Base-by-base conservation (phyloP, 345 rosid genomes). In the Linum lewisii region DNA sequence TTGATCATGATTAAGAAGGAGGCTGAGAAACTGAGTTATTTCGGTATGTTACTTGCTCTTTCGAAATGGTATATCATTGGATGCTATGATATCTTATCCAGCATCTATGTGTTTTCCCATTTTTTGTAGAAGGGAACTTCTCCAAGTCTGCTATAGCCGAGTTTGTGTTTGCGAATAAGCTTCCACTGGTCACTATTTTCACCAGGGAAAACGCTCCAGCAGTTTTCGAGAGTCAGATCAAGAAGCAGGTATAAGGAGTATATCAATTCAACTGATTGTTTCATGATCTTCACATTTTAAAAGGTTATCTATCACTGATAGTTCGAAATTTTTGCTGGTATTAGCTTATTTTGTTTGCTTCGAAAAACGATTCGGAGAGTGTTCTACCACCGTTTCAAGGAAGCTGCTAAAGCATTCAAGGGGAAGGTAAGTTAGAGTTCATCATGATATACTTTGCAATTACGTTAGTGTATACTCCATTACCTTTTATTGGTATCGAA, bases 111-210 rank as follows among this genome's bases (percentile, higher is more conserved):
- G 24, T 11, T 42, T 44, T 47, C 24, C 32, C 19, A 10, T 24
- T 24, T 38, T 44, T 14, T 29, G 50, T 42, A 62, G 66, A 42
- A 24, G 66, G 72, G 10, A 57, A 58, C 7, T 62, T 62, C 63
- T 62, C 29, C 23, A 62, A 62, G 32, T 49, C 11, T 1, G 44
- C 45, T 2, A 57, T 62, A 21, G 57, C 72, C 9, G 42, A 68
- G 8, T 62, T 51, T 26, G 18, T 62, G 3, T 51, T 51, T 24
- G 26, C n/a, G 51, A 59, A 66, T 53, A 52, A 51, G 57, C 57
- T 54, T 59, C 24, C 59, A 4, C 26, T 38, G 18, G 59, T 52
- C 23, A 59, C 53, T 49, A 66, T 53, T 66, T 38, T 51, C 60
- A 52, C 22, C 24, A 23, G 20, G 21, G 58, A 62, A 20, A 42